These are phyloP conservation scores for Lachnellula cervina DNA, from an alignment of 2,329 filamentous ascomycete species.

Conservation along the genomic window DNA sequence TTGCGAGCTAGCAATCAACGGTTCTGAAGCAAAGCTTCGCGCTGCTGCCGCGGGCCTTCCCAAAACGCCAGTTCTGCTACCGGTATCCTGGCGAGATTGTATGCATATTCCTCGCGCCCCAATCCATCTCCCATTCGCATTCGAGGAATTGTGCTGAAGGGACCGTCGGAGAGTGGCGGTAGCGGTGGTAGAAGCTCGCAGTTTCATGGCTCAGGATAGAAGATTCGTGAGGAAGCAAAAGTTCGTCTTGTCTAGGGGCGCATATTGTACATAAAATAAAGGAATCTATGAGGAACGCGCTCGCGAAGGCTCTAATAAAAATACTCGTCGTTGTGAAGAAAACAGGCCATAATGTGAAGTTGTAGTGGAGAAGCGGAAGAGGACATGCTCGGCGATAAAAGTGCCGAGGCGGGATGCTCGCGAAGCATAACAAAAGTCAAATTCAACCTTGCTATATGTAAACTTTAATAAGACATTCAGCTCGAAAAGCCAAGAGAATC, in stretches of 20 bases:
- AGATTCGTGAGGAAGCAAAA: background rate
- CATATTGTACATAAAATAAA: constrained; percentile 8
- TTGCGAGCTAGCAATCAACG: background rate
- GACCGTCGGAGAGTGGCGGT: constrained; percentile 5
- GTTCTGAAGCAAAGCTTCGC: background rate
- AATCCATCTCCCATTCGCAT: background rate
- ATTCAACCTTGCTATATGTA: too few relatives aligned
- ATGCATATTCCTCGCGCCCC: constrained; percentile 1
- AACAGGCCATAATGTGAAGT: constrained; percentile 1
- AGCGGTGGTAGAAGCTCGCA: constrained; percentile 7
- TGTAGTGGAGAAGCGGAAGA: background rate
- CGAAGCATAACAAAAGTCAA: background rate
- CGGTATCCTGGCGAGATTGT: constrained; percentile 6
- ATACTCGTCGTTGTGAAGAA: background rate
- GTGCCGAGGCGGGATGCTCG: background rate
- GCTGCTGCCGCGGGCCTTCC: background rate
- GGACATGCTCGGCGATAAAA: background rate
- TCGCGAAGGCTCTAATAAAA: background rate
- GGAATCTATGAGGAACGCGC: background rate
- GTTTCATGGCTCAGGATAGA: constrained; percentile 9
- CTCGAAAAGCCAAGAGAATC: too few relatives aligned
- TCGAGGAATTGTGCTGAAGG: constrained; percentile 1
- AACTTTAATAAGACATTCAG: too few relatives aligned
- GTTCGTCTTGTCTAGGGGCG: constrained; percentile 3
- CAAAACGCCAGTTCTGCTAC: background rate